phyloP scores from a whole-genome alignment of 805 yeast genomes.

The Metschnikowia amazonensis region DNA sequence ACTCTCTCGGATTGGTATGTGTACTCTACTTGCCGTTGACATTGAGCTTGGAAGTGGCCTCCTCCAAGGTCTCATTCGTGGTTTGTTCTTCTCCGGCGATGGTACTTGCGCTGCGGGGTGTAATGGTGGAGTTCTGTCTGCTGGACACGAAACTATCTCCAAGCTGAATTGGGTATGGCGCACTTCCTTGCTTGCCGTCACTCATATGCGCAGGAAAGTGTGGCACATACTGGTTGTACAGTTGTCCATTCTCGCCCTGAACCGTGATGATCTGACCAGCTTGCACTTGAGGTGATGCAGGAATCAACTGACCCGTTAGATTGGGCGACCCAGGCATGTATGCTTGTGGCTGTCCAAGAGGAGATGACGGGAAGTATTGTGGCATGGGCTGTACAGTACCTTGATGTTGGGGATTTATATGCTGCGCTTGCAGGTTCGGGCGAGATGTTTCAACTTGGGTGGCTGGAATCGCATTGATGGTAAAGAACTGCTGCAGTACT shows the following conservation, averaged over 20 bases:
- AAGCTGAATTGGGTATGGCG: slow-evolving; percentile 16
- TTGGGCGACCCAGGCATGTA: slow-evolving; percentile 12
- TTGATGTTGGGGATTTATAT: neutral
- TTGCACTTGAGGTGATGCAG: slow-evolving; percentile 9
- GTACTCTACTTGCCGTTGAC: neutral
- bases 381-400: slow-evolving; percentile 21
- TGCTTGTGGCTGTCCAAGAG: slow-evolving; percentile 19
- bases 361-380: slow-evolving; percentile 38
- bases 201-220: slow-evolving; percentile 11
- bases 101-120: neutral
- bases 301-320: slow-evolving; percentile 4
- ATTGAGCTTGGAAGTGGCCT: slow-evolving; percentile 9
- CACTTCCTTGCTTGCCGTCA: slow-evolving; percentile 6
- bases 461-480: slow-evolving; percentile 34
- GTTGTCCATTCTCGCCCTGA: slow-evolving; percentile 8
- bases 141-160: slow-evolving; percentile 9
- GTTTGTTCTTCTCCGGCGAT: neutral
- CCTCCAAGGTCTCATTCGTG: slow-evolving; percentile 5
- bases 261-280: slow-evolving; percentile 10
- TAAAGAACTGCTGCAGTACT: slow-evolving; percentile 41
- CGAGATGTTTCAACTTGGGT: slow-evolving; percentile 25
- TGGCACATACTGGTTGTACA: slow-evolving; percentile 11
- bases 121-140: slow-evolving; percentile 1
- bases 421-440: slow-evolving; percentile 14
- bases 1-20: too few species aligned